These are phyloP conservation scores for Suillus sp. DNA, from an alignment of 768 basidiomycete genomes.

Conservation along the genomic window DNA sequence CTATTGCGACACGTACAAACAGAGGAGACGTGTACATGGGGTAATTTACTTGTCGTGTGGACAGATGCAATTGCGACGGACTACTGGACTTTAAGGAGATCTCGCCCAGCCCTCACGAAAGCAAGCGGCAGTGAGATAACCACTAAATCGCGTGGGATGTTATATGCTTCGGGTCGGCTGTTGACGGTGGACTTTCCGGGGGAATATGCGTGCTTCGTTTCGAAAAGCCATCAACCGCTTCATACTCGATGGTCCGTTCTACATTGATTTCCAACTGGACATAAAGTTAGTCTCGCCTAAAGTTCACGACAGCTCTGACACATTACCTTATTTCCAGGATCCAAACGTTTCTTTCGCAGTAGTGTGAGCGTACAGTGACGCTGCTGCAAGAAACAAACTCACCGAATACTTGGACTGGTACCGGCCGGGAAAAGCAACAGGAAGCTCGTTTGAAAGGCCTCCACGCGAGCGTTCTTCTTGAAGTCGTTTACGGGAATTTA, in stretches of 20 bases:
- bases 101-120: background rate
- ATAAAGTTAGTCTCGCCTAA: background rate
- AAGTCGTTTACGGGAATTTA: constrained; percentile 41
- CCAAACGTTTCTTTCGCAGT: background rate
- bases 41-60: background rate
- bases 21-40: background rate
- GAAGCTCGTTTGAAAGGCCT: constrained; percentile 30
- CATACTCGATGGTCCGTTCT: constrained; percentile 31
- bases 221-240: background rate
- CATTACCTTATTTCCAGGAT: background rate
- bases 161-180: background rate
- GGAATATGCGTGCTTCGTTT: background rate
- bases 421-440: constrained; percentile 27
- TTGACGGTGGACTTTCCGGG: background rate
- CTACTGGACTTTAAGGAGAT: too few species aligned
- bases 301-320: background rate
- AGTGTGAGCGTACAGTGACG: background rate
- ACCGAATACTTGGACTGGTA: constrained; percentile 10
- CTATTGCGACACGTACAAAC: background rate
- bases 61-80: too few species aligned
- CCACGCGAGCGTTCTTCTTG: constrained; percentile 31
- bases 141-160: background rate
- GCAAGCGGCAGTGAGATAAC: background rate
- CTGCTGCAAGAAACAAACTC: background rate
- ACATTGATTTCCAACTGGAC: constrained; percentile 31